Base-by-base conservation (phyloP, 139 green algal genomes). In the Chlamydomonas sphaeroides region DNA sequence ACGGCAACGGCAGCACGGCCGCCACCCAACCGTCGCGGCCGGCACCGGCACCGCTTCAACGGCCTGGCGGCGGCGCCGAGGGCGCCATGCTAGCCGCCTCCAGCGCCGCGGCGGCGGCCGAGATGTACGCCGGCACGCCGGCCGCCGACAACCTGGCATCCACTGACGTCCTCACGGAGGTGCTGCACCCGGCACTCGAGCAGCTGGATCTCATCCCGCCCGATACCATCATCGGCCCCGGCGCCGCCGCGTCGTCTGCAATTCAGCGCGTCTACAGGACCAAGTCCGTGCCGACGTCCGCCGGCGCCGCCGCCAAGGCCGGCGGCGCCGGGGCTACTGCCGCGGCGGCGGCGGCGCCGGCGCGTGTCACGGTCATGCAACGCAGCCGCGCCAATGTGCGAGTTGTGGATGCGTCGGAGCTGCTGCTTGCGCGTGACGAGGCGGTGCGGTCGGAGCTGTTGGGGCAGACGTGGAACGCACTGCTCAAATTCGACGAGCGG, bases 401-500 rank as follows among this genome's bases (percentile, higher is more conserved):
- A 3, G 75, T 82, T 42, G 0, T 82, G 42, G 75, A 82, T 21
- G 21, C 62, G 35, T 82, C 75, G 42, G 75, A 82, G 75, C 32
- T 82, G 62, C 61, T 82, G 75, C 41, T 82, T 32, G 75, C 75
- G 5, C 75, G 75, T 30, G 75, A 82, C 28, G 75, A 82, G 75
- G 75, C 75, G 42, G 75, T 82, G 61, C 75, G 75, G n/a, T 65
- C 75, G 62, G 75, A 82, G 59, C 75, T 82, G 42, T 49, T 82
- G 18, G 65, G 75, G 17, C n/a, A 45, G 3, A 82, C 75, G 18
- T 82, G 75, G 75, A 49, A 65, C 18, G 75, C 65, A 25, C 42
- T 82, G 75, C 75, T 82, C 23, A 41, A 36, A 23, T 82, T 82
- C 14, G 75, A 82, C 8, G 62, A 73, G 75, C 62, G 61, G 75